Evolutionary conservation across 106 monocot genomes (phyloP).

Genomic region (Phalaenopsis aphrodite): DNA sequence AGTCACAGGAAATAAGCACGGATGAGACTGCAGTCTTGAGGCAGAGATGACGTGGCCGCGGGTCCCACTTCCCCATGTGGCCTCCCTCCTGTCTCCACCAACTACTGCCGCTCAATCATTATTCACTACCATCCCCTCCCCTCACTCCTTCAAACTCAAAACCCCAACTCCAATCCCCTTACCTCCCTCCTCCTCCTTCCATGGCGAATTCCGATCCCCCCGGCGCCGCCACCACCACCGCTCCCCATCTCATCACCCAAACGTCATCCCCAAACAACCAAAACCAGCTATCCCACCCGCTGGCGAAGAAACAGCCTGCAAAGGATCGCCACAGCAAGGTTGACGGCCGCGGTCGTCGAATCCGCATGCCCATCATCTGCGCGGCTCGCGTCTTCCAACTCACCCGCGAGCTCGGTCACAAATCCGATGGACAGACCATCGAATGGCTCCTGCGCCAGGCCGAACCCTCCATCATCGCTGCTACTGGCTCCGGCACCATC

Average conservation of each 20-base stretch:
- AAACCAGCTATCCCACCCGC: no score
- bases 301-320: slow-evolving; percentile 48
- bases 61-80: background rate
- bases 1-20: no score
- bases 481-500: slow-evolving; percentile 72
- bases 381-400: slow-evolving; percentile 81
- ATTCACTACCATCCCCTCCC: background rate
- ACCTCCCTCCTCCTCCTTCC: background rate
- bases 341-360: slow-evolving; percentile 72
- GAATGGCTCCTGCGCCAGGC: slow-evolving; percentile 91
- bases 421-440: slow-evolving; percentile 88
- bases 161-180: background rate
- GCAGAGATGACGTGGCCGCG: no score
- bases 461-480: slow-evolving; percentile 84
- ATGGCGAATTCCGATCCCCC: background rate
- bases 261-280: background rate
- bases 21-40: no score
- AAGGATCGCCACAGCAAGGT: slow-evolving; percentile 87
- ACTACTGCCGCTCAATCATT: background rate
- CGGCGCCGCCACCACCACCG: background rate
- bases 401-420: slow-evolving; percentile 81
- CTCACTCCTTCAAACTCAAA: background rate
- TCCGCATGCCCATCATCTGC: slow-evolving; percentile 88
- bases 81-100: background rate
- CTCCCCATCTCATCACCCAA: background rate